Evolutionary conservation across 2,329 filamentous ascomycete genomes (phyloP).

Genomic region (Clonostachys rhizophaga): DNA sequence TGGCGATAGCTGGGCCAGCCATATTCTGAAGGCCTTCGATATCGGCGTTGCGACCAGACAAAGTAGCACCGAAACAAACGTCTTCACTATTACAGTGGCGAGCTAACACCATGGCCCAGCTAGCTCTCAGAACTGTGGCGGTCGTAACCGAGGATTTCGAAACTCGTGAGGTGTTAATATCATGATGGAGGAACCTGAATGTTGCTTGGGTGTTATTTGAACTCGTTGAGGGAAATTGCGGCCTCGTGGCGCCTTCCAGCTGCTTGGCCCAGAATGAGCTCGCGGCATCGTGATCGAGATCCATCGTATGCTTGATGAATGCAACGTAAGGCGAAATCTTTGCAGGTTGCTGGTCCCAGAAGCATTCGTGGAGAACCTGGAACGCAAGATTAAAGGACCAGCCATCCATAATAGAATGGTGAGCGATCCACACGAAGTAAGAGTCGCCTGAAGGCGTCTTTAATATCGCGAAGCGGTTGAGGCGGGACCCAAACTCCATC

Average conservation of each 20-base stretch:
- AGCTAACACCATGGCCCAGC: constrained; percentile 16
- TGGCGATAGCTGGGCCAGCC: constrained; percentile 11
- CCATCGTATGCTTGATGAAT: constrained; percentile 6
- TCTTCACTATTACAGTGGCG: constrained; percentile 8
- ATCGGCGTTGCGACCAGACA: constrained; percentile 14
- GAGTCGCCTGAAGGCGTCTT: background rate
- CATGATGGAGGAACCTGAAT: no score
- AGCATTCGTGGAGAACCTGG: background rate
- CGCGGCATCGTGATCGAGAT: constrained; percentile 1
- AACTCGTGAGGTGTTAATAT: no score
- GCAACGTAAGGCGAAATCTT: background rate
- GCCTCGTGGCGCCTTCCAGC: constrained; percentile 1
- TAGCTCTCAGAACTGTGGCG: constrained; percentile 13
- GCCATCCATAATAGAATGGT: constrained; percentile 3
- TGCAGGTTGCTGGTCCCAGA: background rate
- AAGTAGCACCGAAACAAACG: constrained; percentile 13
- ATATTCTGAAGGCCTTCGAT: constrained; percentile 12
- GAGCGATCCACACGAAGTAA: constrained; percentile 2
- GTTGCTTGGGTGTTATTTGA: background rate
- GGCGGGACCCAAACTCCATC: constrained; percentile 5
- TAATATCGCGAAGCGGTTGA: constrained; percentile 3
- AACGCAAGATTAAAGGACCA: constrained; percentile 7
- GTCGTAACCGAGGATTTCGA: constrained; percentile 5
- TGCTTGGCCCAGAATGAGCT: constrained; percentile 5
- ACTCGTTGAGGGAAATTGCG: background rate